Conservation (phyloP, 441 rosid genomes). For the Pelargonium exstipulatum region DNA sequence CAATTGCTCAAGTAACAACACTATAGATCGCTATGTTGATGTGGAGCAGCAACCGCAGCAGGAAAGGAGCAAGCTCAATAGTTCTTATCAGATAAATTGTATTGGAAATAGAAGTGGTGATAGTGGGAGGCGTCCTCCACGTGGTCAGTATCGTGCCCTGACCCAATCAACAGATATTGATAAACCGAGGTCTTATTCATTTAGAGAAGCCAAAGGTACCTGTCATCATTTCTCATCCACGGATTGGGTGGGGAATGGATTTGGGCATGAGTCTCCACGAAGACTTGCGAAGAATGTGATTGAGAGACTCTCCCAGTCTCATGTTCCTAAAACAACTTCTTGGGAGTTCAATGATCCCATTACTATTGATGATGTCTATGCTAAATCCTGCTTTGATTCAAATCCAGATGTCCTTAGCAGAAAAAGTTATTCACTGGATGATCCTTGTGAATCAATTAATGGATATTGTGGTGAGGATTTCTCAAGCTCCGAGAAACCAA, state of each 20-base stretch:
- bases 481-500: slow-evolving; percentile 31
- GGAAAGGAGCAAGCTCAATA: slow-evolving; percentile 45
- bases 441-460: slow-evolving; percentile 35
- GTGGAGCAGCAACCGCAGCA: slow-evolving; percentile 70
- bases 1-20: slow-evolving; percentile 48
- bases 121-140: slow-evolving; percentile 60
- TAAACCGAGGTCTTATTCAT: slow-evolving; percentile 56
- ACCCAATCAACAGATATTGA: slow-evolving; percentile 52
- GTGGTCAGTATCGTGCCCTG: slow-evolving; percentile 54
- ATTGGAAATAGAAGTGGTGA: slow-evolving; percentile 35
- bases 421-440: slow-evolving; percentile 37
- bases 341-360: slow-evolving; percentile 50
- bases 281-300: slow-evolving; percentile 79
- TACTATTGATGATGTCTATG: slow-evolving; percentile 71
- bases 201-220: slow-evolving; percentile 57
- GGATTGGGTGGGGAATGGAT: slow-evolving; percentile 57
- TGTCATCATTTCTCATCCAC: slow-evolving; percentile 44
- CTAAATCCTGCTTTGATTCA: slow-evolving; percentile 47
- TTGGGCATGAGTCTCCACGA: slow-evolving; percentile 68
- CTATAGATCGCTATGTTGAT: slow-evolving; percentile 78
- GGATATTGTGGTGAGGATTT: slow-evolving; percentile 30
- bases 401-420: slow-evolving; percentile 34
- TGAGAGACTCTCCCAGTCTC: slow-evolving; percentile 67
- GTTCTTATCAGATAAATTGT: slow-evolving; percentile 35
- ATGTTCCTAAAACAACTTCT: slow-evolving; percentile 44